A percentile compares a stretch with the other conserved stretches of the same genome.
Evolutionary conservation across 768 basidiomycete genomes (phyloP).

Genomic region (Tulasnella calospora): DNA sequence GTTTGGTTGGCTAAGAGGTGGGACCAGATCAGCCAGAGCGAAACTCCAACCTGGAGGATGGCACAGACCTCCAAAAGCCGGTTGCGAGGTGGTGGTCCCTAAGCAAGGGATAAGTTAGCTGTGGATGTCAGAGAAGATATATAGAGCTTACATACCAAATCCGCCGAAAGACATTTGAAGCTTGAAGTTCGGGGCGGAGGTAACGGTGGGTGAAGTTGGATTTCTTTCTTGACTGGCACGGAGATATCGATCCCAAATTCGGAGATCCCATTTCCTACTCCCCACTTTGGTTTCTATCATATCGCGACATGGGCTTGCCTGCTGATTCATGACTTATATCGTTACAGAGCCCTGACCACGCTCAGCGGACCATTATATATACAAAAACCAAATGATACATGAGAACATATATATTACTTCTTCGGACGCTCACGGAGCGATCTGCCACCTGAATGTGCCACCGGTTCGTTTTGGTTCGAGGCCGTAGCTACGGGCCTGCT

Average conservation of each 20-base stretch:
- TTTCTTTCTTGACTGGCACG: constrained; percentile 11
- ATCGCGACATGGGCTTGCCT: not conserved
- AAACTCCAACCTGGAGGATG: not conserved
- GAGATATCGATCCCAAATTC: not conserved
- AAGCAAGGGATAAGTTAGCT: not conserved
- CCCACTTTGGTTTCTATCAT: no score
- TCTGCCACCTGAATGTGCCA: not conserved
- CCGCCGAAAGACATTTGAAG: constrained; percentile 15
- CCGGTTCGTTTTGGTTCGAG: not conserved
- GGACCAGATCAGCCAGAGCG: not conserved
- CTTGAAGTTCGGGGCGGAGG: not conserved
- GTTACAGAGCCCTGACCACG: not conserved
- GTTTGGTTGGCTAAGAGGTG: not conserved
- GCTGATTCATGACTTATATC: not conserved
- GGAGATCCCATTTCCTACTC: not conserved
- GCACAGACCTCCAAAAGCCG: not conserved
- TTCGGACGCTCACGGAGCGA: not conserved
- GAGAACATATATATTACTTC: constrained; percentile 13
- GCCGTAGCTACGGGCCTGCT: not conserved
- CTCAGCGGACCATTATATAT: not conserved
- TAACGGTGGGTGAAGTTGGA: not conserved
- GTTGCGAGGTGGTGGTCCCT: not conserved
- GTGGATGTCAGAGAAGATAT: not conserved
- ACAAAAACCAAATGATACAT: not conserved
- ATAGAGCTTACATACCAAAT: not conserved